A percentile compares a stretch with the other conserved stretches of the same genome.
Conservation (phyloP, 2,329 filamentous ascomycete genomes). For the Aspergillus japonicus region DNA sequence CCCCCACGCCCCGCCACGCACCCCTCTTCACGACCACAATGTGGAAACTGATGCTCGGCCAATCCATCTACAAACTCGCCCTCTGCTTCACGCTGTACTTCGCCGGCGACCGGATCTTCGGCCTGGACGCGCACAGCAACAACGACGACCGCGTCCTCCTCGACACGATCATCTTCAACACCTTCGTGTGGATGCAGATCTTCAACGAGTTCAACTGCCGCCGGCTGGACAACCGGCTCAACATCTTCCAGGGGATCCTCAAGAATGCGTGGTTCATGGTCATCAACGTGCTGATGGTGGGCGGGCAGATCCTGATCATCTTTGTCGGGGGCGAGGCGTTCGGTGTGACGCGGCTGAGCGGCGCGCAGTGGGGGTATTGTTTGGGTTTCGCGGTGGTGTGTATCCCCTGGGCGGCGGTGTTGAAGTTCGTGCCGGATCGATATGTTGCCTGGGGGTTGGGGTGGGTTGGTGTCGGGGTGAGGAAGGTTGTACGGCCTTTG, state of each 20-base stretch:
- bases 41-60: slow-evolving; percentile 98
- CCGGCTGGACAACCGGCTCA: slow-evolving; percentile 87
- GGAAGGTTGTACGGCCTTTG: too few species aligned
- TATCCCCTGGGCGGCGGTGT: slow-evolving; percentile 5
- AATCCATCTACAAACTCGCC: slow-evolving; percentile 79
- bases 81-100: slow-evolving; percentile 79
- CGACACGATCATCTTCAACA: slow-evolving; percentile 88
- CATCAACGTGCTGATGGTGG: slow-evolving; percentile 81
- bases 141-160: slow-evolving; percentile 47
- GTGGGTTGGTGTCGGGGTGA: too few species aligned
- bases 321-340: slow-evolving; percentile 79
- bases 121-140: slow-evolving; percentile 43
- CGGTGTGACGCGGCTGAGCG: slow-evolving; percentile 66
- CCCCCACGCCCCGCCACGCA: slow-evolving; percentile 65
- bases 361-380: slow-evolving; percentile 78
- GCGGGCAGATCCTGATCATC: slow-evolving; percentile 81
- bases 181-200: slow-evolving; percentile 98
- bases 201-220: slow-evolving; percentile 97
- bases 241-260: slow-evolving; percentile 81
- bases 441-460: neutral
- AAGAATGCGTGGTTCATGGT: slow-evolving; percentile 81
- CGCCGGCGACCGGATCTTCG: slow-evolving; percentile 54
- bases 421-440: slow-evolving; percentile 5
- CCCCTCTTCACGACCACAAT: slow-evolving; percentile 79
- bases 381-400: slow-evolving; percentile 31